These are phyloP conservation scores for Venturia aucupariae DNA, from an alignment of 2,329 filamentous ascomycete genomes.

Conservation along the genomic window DNA sequence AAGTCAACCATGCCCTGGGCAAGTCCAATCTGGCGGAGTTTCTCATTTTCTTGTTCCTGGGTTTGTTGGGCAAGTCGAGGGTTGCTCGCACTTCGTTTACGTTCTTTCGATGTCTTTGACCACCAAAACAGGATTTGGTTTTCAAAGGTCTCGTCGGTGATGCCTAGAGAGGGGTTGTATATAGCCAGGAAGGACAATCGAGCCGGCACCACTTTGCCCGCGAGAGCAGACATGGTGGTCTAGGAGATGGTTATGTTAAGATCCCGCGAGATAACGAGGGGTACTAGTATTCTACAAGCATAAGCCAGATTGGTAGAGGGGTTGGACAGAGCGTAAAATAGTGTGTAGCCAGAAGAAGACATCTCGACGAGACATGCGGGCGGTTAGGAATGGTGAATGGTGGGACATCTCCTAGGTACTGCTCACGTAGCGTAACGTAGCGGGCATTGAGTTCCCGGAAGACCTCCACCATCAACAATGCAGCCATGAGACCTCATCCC, in stretches of 20 bases:
- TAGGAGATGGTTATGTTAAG: not conserved
- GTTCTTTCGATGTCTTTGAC: conserved; percentile 37
- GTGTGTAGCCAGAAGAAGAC: too few species aligned
- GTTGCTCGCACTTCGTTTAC: conserved; percentile 19
- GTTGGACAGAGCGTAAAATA: too few species aligned
- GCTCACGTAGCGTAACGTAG: too few species aligned
- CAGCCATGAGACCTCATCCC: not conserved
- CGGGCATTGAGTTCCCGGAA: too few species aligned
- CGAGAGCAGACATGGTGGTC: not conserved
- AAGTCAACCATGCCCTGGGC: conserved; percentile 96
- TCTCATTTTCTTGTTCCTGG: conserved; percentile 68
- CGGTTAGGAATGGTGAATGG: too few species aligned
- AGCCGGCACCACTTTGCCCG: conserved; percentile 53
- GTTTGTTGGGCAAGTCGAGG: not conserved
- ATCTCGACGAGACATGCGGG: too few species aligned
- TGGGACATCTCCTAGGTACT: too few species aligned
- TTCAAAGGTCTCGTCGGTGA: conserved; percentile 60
- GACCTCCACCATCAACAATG: not conserved
- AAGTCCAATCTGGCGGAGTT: conserved; percentile 83
- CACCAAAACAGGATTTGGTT: conserved; percentile 93
- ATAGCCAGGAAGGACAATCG: conserved; percentile 86
- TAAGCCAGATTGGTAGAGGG: too few species aligned
- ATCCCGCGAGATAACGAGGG: not conserved
- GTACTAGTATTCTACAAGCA: too few species aligned
- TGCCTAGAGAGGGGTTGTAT: conserved; percentile 80